Conservation (phyloP, 2,329 filamentous ascomycete species). For the Pleurostoma richardsiae region DNA sequence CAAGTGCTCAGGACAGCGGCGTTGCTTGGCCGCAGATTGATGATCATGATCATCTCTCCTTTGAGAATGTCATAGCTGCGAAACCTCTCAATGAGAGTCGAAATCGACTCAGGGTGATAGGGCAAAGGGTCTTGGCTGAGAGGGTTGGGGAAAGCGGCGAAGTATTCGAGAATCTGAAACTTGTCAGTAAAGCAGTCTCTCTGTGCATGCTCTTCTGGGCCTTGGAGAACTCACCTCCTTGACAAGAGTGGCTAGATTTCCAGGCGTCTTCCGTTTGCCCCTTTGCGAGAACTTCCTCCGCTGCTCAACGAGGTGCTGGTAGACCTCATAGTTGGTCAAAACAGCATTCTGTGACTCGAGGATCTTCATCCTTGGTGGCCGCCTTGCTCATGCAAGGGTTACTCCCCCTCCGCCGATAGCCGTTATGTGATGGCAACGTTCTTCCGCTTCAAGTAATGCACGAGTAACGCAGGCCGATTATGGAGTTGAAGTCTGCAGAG, state of each 20-base stretch:
- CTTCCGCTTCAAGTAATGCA: too few relatives aligned
- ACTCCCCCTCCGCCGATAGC: too few relatives aligned
- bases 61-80: constrained; percentile 58
- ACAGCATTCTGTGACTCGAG: constrained; percentile 65
- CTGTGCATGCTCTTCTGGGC: constrained; percentile 2
- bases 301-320: constrained; percentile 57
- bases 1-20: constrained; percentile 55
- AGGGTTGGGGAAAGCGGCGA: constrained; percentile 49
- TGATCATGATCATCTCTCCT: constrained; percentile 62
- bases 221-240: constrained; percentile 49
- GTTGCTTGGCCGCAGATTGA: constrained; percentile 59
- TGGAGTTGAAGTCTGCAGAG: too few relatives aligned
- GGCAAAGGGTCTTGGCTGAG: constrained; percentile 48
- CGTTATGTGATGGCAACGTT: too few relatives aligned
- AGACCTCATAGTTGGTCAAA: constrained; percentile 70
- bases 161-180: constrained; percentile 54
- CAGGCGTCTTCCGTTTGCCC: constrained; percentile 32
- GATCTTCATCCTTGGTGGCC: constrained; percentile 53
- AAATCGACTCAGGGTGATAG: constrained; percentile 48
- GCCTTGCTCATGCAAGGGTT: neutral
- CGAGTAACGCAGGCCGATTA: too few relatives aligned
- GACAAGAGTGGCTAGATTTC: constrained; percentile 56
- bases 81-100: constrained; percentile 48
- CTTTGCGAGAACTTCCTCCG: constrained; percentile 42
- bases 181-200: constrained; percentile 2